Evolutionary conservation across 1,284 basidiomycete species (phyloP), one percentile per base, ranked within the genome.

Genomic region (Neolentinus lepideus): DNA sequence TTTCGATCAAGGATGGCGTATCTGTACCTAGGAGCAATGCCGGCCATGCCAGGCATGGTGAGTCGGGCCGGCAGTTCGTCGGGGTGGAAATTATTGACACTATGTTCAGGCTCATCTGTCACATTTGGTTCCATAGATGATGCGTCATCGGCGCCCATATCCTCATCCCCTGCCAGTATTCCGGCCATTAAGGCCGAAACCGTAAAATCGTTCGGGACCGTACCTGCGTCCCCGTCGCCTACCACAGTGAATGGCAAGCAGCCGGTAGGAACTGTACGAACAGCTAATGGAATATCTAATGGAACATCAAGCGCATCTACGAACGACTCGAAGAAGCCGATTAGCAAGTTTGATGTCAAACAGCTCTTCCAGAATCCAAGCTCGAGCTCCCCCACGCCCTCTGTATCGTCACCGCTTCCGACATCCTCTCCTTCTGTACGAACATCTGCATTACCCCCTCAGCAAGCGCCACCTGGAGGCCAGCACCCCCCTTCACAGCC

Each of bases 41-140:
- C 64, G 75, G 78, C 60, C 75, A 83, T 59, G 74, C 77, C 73
- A 87, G 85, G 77, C 76, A 80, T 75, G 79, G 87, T 84, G 65
- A 61, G 72, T 69, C 24, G 56, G 55, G 45, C 56, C 50, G 43
- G 31, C 51, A 54, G 53, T 61, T 55, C 54, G 45, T 54, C 26
- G 19, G 14, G 21, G 38, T 53, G 21, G 22, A 12, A 25, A 47
- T 57, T 56, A 51, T 50, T 22, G 33, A 19, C 21, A 56, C 53
- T 54, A 56, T 46, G 25, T n/a, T 31, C 58, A 88, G 84, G 78
- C 63, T 80, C 83, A 57, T 71, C 79, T 58, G 83, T 88, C 62
- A 90, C 80, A 60, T 94, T 94, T 74, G 92, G 92, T 63, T 92
- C 92, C 47, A 90, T 94, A 77, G 82, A 87, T 69, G 82, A 89